Percentiles rank a stretch among this genome's conserved stretches.
Conservation (phyloP, 768 basidiomycete species). For the Tricholoma hemisulphureum region DNA sequence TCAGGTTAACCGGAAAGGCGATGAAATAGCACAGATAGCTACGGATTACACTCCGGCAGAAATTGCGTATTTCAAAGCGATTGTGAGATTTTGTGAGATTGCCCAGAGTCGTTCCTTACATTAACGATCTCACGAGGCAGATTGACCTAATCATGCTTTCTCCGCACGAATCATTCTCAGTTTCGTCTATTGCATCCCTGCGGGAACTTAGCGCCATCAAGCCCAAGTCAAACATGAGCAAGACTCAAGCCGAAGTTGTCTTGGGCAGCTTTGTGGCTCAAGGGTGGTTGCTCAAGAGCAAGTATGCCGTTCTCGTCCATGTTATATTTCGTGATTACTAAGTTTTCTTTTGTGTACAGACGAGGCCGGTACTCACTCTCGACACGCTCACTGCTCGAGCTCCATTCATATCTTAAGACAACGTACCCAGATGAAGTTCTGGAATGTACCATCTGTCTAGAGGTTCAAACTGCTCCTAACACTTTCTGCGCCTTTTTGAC, state of each 20-base stretch:
- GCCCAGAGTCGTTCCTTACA: neutral
- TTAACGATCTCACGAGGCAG: slow-evolving; percentile 36
- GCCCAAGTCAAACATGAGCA: slow-evolving; percentile 60
- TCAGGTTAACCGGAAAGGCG: slow-evolving; percentile 79
- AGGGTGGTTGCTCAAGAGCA: slow-evolving; percentile 76
- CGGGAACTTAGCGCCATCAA: slow-evolving; percentile 65
- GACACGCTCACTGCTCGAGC: slow-evolving; percentile 70
- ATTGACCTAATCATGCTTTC: slow-evolving; percentile 87
- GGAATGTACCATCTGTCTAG: slow-evolving; percentile 73
- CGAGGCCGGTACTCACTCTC: slow-evolving; percentile 75
- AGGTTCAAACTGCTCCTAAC: slow-evolving; percentile 40
- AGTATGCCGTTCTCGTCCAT: slow-evolving; percentile 32
- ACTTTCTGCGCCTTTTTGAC: neutral
- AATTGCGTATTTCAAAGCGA: slow-evolving; percentile 80
- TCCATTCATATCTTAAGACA: slow-evolving; percentile 68
- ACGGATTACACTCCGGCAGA: slow-evolving; percentile 79
- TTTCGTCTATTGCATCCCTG: slow-evolving; percentile 74
- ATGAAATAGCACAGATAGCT: slow-evolving; percentile 80
- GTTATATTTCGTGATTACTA: neutral
- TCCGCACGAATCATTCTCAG: slow-evolving; percentile 67
- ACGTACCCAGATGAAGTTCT: slow-evolving; percentile 68
- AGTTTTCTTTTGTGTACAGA: slow-evolving; percentile 31
- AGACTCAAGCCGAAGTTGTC: slow-evolving; percentile 70
- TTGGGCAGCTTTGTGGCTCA: slow-evolving; percentile 81
- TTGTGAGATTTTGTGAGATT: slow-evolving; percentile 48